phyloP scores from a whole-genome alignment of 495 filamentous ascomycete genomes.

The Aspergillus biplanus region DNA sequence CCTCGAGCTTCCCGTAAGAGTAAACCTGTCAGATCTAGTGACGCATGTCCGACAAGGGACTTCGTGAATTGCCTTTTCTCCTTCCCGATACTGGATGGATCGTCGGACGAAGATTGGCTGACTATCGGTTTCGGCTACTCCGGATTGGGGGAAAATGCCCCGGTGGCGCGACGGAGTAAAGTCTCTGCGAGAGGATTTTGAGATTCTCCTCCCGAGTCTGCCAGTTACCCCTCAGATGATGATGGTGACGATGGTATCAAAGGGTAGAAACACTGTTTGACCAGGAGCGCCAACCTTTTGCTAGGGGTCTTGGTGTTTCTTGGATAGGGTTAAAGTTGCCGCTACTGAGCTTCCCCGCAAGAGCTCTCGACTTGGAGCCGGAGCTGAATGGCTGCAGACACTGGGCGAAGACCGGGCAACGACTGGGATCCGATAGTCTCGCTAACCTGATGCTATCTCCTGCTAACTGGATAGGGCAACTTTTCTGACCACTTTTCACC shows the following conservation, averaged over 20 bases:
- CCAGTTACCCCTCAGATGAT: neutral
- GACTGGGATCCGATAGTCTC: neutral
- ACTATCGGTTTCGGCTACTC: neutral
- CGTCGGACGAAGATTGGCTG: neutral
- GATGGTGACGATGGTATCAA: neutral
- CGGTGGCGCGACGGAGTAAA: constrained; percentile 2
- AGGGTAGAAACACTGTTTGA: neutral
- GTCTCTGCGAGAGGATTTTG: neutral
- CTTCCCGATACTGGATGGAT: neutral
- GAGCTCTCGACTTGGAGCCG: neutral
- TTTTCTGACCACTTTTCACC: constrained; percentile 1
- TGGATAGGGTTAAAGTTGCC: neutral
- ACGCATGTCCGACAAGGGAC: neutral
- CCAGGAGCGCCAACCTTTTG: neutral
- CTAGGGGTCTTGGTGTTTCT: neutral
- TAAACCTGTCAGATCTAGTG: neutral
- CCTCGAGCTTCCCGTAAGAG: neutral
- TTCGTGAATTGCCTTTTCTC: neutral
- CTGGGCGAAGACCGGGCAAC: neutral
- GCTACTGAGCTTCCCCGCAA: neutral
- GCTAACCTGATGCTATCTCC: neutral
- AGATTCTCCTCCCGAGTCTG: neutral
- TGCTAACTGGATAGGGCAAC: neutral
- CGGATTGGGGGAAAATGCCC: neutral
- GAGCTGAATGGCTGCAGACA: neutral